Evolutionary conservation across 805 yeast genomes (phyloP), one percentile per base, ranked within the genome.

Genomic region (Hanseniaspora vineae): DNA sequence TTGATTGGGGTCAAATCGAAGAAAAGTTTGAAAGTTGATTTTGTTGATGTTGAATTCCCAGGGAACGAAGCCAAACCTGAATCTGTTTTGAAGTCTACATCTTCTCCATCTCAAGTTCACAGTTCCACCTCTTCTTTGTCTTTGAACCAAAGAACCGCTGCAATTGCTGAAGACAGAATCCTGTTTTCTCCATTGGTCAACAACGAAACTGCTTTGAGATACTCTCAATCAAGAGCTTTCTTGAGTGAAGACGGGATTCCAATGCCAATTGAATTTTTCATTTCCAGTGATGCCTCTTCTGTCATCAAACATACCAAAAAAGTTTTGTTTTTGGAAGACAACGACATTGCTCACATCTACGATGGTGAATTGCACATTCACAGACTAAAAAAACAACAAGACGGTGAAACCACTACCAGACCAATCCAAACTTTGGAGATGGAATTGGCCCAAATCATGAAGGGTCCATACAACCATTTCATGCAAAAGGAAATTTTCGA

Each of bases 401-500:
- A 48, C 42, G 88, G 86, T 57, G 89, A 84, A 61, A 81, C 96
- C n/a, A 81, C 96, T 51, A 86, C 88, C 47, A 84, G 99, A 74
- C 84, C 90, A 46, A 94, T 92, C 60, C 96, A 92, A 69, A 92
- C 97, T 44, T 75, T 92, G 60, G 98, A 92, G 71, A 76, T 92
- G 83, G 96, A 92, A 71, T 78, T 92, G 64, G 92, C 94, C 52
- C 94, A 92, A 71, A 90, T 92, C 64, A 92, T 92, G 97, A 90
- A 88, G 72, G 98, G 98, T 59, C 84, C 85, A 53, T 90, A 84
- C 71, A 80, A 78, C 57, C 98, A 92, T 70, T 92, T 90, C 68
- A 92, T 92, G 99, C 94, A 88, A 70, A 92, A 92, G 75, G 99
- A 92, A 71, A 92, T 92, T 57, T 87, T 84, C 62, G 98, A 92